These are phyloP conservation scores for Juglanconis juglandina DNA, from an alignment of 2,329 filamentous ascomycete genomes.

Conservation along the genomic window DNA sequence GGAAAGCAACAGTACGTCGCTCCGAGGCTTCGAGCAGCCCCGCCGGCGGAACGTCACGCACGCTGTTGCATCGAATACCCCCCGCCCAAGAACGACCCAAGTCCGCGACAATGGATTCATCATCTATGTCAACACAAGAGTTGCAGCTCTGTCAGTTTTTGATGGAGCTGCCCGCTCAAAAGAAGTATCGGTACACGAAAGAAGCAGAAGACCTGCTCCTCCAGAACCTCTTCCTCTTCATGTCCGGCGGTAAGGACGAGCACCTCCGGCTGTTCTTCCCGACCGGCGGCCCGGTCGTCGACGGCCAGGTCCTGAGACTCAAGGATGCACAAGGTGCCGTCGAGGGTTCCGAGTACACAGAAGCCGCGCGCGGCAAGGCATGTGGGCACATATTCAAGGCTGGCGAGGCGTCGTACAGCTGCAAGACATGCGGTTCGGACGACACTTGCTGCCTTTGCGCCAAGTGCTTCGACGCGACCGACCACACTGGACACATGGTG, in stretches of 20 bases:
- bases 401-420: conserved; percentile 90
- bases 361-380: conserved; percentile 83
- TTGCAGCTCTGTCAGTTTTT: conserved; percentile 80
- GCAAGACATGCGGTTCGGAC: conserved; percentile 89
- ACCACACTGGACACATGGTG: conserved; percentile 90
- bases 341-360: conserved; percentile 91
- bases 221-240: conserved; percentile 78
- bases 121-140: conserved; percentile 63
- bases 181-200: conserved; percentile 72
- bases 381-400: conserved; percentile 97
- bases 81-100: conserved; percentile 15
- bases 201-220: conserved; percentile 70
- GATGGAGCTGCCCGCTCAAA: conserved; percentile 69
- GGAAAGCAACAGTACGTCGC: background rate
- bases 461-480: conserved; percentile 90
- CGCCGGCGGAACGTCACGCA: background rate
- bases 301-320: conserved; percentile 64
- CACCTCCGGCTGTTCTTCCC: conserved; percentile 82
- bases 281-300: conserved; percentile 60
- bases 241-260: conserved; percentile 71
- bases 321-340: conserved; percentile 86
- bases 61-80: background rate
- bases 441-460: conserved; percentile 95
- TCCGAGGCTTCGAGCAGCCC: background rate
- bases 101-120: conserved; percentile 43